phyloP scores from a whole-genome alignment of 345 rosid genomes.

The Syzygium aqueum region DNA sequence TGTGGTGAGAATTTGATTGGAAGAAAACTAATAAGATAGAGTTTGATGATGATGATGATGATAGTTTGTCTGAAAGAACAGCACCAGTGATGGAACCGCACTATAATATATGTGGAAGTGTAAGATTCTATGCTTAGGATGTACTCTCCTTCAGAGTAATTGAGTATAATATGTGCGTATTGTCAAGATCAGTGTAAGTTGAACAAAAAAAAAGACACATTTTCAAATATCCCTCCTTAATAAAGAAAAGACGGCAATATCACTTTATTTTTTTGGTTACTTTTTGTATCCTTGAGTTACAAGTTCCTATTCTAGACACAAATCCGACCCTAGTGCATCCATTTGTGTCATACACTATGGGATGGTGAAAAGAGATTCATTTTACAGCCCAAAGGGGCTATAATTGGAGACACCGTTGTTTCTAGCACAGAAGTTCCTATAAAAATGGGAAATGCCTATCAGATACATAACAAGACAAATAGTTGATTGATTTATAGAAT shows the following conservation, averaged over 20 bases:
- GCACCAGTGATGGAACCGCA: not conserved
- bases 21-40: not conserved
- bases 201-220: not conserved
- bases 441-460: not conserved
- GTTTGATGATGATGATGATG: not conserved
- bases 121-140: not conserved
- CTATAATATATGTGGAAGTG: not conserved
- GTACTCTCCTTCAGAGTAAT: not conserved
- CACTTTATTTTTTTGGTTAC: not conserved
- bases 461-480: not conserved
- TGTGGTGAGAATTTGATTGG: not conserved
- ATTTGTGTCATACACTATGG: too few relatives aligned
- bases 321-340: not conserved
- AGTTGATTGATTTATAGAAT: not conserved
- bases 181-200: not conserved
- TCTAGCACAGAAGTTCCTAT: too few relatives aligned
- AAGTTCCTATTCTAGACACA: not conserved
- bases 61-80: not conserved
- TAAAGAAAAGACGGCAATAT: not conserved
- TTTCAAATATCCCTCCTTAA: not conserved
- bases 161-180: not conserved
- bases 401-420: too few relatives aligned
- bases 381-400: too few relatives aligned
- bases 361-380: too few relatives aligned
- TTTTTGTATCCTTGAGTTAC: not conserved